phyloP scores from a whole-genome alignment of 257 asterid species.

The Cordia subcordata region DNA sequence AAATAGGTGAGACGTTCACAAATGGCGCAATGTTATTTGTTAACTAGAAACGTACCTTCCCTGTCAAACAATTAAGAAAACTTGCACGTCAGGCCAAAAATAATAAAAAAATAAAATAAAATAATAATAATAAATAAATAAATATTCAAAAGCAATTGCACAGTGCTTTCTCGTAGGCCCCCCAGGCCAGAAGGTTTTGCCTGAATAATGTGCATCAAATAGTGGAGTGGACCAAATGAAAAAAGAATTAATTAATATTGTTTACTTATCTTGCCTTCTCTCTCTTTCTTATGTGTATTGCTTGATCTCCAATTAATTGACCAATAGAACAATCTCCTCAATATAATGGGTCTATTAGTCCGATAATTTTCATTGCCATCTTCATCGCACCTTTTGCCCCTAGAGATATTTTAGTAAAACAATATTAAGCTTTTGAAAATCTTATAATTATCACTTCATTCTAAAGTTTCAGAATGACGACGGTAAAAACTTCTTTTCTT shows the following conservation, averaged over 20 bases:
- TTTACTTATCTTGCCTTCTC: slow-evolving; percentile 12
- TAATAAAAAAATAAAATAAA: no score
- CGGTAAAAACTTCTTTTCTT: not conserved
- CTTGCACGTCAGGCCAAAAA: not conserved
- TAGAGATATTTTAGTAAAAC: not conserved
- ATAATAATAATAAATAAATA: no score
- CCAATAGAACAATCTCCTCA: not conserved
- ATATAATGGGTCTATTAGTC: no score
- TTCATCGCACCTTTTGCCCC: not conserved
- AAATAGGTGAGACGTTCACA: no score
- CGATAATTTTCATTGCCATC: not conserved
- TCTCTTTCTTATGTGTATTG: not conserved
- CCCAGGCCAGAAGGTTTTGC: slow-evolving; percentile 14
- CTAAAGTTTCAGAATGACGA: not conserved
- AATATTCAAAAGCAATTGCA: slow-evolving; percentile 13
- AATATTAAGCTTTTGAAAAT: not conserved
- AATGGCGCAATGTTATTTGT: no score
- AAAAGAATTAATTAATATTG: not conserved
- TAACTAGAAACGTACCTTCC: no score
- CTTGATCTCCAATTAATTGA: slow-evolving; percentile 1
- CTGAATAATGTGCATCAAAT: slow-evolving; percentile 5
- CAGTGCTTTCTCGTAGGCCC: slow-evolving; percentile 27
- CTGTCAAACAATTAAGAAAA: no score
- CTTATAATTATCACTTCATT: no score
- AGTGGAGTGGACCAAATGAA: slow-evolving; percentile 13